A percentile compares a stretch with the other conserved stretches of the same genome.
These are phyloP conservation scores for Abelmoschus esculentus DNA, from an alignment of 345 rosid genomes.

Conservation along the genomic window DNA sequence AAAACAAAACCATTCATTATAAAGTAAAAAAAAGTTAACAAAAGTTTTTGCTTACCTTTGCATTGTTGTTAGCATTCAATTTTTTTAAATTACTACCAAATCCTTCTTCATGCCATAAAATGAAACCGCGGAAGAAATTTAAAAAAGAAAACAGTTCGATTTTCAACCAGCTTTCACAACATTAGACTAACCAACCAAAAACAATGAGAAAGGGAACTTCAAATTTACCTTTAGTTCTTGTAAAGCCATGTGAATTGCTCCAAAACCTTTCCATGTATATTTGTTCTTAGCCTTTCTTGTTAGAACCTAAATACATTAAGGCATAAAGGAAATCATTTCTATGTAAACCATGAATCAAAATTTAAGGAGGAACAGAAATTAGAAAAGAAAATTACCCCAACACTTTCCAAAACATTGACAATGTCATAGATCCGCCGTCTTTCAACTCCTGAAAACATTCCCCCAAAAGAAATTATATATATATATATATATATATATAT, in stretches of 20 bases:
- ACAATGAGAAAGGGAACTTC: neutral
- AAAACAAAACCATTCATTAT: neutral
- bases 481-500: too few species aligned
- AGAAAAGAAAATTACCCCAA: constrained; percentile 41
- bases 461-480: neutral
- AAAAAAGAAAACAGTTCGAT: neutral
- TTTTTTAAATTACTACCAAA: constrained; percentile 36
- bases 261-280: constrained; percentile 78
- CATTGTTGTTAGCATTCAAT: constrained; percentile 29
- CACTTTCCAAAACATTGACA: constrained; percentile 80
- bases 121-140: constrained; percentile 5
- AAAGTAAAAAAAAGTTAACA: neutral
- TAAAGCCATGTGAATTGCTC: constrained; percentile 54
- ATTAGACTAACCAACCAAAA: neutral
- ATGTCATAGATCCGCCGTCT: constrained; percentile 84
- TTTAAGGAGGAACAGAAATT: neutral
- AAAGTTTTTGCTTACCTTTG: constrained; percentile 37
- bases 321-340: neutral
- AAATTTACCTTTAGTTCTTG: constrained; percentile 44
- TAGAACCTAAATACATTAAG: constrained; percentile 40
- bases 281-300: constrained; percentile 63
- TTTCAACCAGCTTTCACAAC: neutral
- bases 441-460: constrained; percentile 52
- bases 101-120: constrained; percentile 46
- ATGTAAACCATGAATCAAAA: neutral